These are phyloP conservation scores for Escallonia rubra DNA, from an alignment of 129 eudicot species.

Conservation along the genomic window DNA sequence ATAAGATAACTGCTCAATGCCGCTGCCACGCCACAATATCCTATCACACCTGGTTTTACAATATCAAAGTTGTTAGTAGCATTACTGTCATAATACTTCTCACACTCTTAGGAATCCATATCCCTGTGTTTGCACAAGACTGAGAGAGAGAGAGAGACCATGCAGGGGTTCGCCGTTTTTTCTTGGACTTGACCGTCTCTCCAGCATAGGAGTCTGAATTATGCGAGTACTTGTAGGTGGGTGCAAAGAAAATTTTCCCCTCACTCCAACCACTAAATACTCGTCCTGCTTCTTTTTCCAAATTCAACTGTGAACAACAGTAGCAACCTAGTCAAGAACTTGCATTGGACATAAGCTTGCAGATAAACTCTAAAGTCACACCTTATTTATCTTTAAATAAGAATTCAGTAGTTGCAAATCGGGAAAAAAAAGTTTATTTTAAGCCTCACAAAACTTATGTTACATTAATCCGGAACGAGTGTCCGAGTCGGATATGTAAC, in stretches of 20 bases:
- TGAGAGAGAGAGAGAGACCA: slow-evolving; percentile 30
- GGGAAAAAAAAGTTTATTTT: too few species aligned
- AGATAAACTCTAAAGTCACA: too few species aligned
- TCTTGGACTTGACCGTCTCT: slow-evolving; percentile 58
- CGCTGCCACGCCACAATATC: slow-evolving; percentile 60
- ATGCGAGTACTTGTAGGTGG: slow-evolving; percentile 59
- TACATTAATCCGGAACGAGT: too few species aligned
- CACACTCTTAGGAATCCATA: not conserved
- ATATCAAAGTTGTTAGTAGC: not conserved
- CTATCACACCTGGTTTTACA: slow-evolving; percentile 60
- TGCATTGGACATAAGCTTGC: too few species aligned
- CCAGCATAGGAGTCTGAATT: slow-evolving; percentile 70
- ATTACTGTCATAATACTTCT: too few species aligned
- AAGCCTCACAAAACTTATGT: too few species aligned
- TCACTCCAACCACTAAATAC: slow-evolving; percentile 60
- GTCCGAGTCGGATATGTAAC: too few species aligned
- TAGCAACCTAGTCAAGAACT: too few species aligned
- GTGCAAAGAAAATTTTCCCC: slow-evolving; percentile 61
- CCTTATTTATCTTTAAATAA: too few species aligned
- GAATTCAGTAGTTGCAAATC: too few species aligned
- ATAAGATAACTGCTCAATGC: slow-evolving; percentile 57
- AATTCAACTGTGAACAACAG: slow-evolving; percentile 33
- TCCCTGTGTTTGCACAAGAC: not conserved
- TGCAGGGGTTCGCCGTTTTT: slow-evolving; percentile 69
- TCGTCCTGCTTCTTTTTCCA: slow-evolving; percentile 58